Conservation (phyloP, 2,329 filamentous ascomycete species). For the Stemphylium lycopersici region DNA sequence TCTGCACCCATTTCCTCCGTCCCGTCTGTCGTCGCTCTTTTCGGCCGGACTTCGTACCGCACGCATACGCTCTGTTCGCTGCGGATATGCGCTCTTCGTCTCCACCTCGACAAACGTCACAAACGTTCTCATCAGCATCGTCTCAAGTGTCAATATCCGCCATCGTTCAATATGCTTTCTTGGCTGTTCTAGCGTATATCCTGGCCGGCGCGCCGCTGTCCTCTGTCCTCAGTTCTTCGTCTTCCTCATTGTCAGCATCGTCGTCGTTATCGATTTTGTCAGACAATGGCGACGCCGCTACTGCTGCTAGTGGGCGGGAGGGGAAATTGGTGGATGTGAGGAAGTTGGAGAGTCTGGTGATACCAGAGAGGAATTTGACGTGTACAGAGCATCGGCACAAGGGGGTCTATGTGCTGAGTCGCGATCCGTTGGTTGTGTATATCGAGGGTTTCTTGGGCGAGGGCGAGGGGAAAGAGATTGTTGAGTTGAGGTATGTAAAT, state of each 20-base stretch:
- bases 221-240: conserved; percentile 4
- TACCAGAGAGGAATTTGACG: conserved; percentile 47
- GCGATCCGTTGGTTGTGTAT: conserved; percentile 63
- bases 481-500: conserved; percentile 57
- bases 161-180: conserved; percentile 40
- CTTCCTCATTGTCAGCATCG: not conserved
- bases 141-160: conserved; percentile 21
- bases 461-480: conserved; percentile 57
- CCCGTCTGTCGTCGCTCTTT: no score
- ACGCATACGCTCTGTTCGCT: not conserved
- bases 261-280: not conserved
- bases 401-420: conserved; percentile 57
- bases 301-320: not conserved
- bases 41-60: no score
- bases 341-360: conserved; percentile 48
- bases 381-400: conserved; percentile 50
- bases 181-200: conserved; percentile 40
- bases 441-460: conserved; percentile 61
- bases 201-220: conserved; percentile 46
- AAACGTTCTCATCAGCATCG: not conserved
- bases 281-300: not conserved
- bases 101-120: not conserved
- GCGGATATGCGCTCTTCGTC: conserved; percentile 9
- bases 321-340: conserved; percentile 21
- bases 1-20: no score